These are phyloP conservation scores for Globisporangium nodosum DNA, from an alignment of 352 stramenopile species.

Conservation along the genomic window DNA sequence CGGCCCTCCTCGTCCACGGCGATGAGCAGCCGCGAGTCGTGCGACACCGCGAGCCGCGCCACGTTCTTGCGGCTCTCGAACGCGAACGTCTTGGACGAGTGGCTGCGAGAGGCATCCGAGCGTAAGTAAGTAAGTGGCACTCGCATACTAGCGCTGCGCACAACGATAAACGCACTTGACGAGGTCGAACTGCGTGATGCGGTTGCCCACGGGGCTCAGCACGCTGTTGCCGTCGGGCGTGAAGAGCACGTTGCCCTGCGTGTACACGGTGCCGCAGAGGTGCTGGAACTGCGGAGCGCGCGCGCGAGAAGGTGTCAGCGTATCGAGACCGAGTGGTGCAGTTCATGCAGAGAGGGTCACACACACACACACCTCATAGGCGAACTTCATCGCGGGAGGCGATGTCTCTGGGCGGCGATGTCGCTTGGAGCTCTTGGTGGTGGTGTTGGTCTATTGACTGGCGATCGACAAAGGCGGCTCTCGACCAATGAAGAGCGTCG, in stretches of 20 bases:
- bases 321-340: background rate
- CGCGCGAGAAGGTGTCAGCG: background rate
- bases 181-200: slow-evolving; percentile 93
- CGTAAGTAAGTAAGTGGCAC: background rate
- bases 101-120: slow-evolving; percentile 25
- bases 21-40: slow-evolving; percentile 86
- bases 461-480: background rate
- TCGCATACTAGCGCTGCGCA: background rate
- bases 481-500: background rate
- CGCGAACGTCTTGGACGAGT: slow-evolving; percentile 85
- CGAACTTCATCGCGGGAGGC: slow-evolving; percentile 74
- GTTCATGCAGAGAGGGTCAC: background rate
- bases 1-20: slow-evolving; percentile 89
- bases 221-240: slow-evolving; percentile 91
- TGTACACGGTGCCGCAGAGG: slow-evolving; percentile 92
- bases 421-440: slow-evolving; percentile 15
- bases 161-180: slow-evolving; percentile 66
- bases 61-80: slow-evolving; percentile 92
- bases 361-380: slow-evolving; percentile 43
- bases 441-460: slow-evolving; percentile 23
- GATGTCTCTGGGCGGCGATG: slow-evolving; percentile 3
- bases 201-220: slow-evolving; percentile 91
- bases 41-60: slow-evolving; percentile 76
- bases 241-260: slow-evolving; percentile 91
- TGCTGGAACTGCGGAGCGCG: slow-evolving; percentile 79